phyloP scores from a whole-genome alignment of 768 basidiomycete genomes.

The Phylloporus arenicola region DNA sequence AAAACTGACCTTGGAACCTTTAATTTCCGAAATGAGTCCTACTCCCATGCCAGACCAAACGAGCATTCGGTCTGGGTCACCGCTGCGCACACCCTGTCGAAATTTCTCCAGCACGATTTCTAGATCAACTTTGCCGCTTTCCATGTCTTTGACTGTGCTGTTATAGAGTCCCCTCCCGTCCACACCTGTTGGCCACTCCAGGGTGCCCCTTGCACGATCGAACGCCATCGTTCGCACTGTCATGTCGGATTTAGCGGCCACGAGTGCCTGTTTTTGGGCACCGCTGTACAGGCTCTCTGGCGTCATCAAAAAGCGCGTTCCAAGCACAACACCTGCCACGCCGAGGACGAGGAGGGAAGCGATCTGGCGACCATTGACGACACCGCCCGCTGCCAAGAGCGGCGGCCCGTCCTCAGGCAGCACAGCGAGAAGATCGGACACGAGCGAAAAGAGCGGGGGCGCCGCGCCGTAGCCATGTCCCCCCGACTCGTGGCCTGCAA shows the following conservation, averaged over 20 bases:
- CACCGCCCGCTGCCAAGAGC: slow-evolving; percentile 70
- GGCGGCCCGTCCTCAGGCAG: slow-evolving; percentile 42
- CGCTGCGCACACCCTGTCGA: slow-evolving; percentile 38
- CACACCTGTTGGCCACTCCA: slow-evolving; percentile 56
- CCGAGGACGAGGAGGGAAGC: slow-evolving; percentile 63
- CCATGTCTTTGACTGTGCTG: slow-evolving; percentile 54
- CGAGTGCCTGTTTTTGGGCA: slow-evolving; percentile 48
- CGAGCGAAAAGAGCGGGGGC: slow-evolving; percentile 54
- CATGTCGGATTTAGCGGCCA: slow-evolving; percentile 38
- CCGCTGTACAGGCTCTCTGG: slow-evolving; percentile 57
- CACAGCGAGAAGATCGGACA: slow-evolving; percentile 48
- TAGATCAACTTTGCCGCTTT: slow-evolving; percentile 39
- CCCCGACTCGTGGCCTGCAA: slow-evolving; percentile 69
- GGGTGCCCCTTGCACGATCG: slow-evolving; percentile 49
- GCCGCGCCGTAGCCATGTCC: slow-evolving; percentile 63
- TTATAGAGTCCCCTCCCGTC: slow-evolving; percentile 49
- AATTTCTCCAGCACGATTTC: slow-evolving; percentile 41
- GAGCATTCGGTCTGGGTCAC: slow-evolving; percentile 47
- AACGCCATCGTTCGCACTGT: slow-evolving; percentile 61
- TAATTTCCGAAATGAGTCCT: slow-evolving; percentile 46
- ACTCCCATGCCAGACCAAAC: slow-evolving; percentile 70
- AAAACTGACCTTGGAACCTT: slow-evolving; percentile 34
- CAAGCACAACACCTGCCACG: slow-evolving; percentile 61
- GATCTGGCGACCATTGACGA: slow-evolving; percentile 59
- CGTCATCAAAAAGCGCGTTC: slow-evolving; percentile 71